A percentile compares a stretch with the other conserved stretches of the same genome.
phyloP scores from a whole-genome alignment of 371 early-diverging fungal species.

The Paramicrosporidium saccamoebae region DNA sequence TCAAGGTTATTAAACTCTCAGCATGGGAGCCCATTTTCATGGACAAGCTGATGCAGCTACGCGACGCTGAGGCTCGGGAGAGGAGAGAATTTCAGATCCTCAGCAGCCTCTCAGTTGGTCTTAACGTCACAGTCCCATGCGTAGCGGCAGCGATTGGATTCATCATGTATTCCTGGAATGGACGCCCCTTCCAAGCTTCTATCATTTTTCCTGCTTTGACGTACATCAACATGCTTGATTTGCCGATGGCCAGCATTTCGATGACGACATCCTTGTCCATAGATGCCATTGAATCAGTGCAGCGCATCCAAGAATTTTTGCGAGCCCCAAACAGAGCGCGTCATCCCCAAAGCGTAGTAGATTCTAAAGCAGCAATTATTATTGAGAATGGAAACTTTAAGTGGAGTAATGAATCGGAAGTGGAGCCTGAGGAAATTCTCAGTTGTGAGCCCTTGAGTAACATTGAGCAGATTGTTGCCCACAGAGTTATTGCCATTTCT shows the following conservation, averaged over 20 bases:
- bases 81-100: constrained; percentile 29
- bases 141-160: constrained; percentile 50
- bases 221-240: constrained; percentile 55
- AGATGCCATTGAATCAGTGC: constrained; percentile 40
- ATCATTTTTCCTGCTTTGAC: constrained; percentile 56
- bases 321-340: too few species aligned
- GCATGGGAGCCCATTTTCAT: constrained; percentile 7
- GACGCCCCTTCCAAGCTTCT: constrained; percentile 9
- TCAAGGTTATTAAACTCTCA: constrained; percentile 55
- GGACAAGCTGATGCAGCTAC: constrained; percentile 12
- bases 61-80: constrained; percentile 28
- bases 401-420: too few species aligned
- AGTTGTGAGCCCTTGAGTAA: too few species aligned
- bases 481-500: too few species aligned
- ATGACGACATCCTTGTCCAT: constrained; percentile 12
- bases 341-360: too few species aligned
- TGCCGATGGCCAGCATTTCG: constrained; percentile 42
- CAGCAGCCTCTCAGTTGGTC: constrained; percentile 11
- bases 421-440: too few species aligned
- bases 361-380: too few species aligned
- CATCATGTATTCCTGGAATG: constrained; percentile 16
- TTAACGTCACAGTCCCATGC: constrained; percentile 35
- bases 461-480: too few species aligned
- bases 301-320: constrained; percentile 37
- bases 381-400: too few species aligned